A percentile compares a stretch with the other conserved stretches of the same genome.
Conservation (phyloP, 306 rosid species). For the Fagus sylvatica region DNA sequence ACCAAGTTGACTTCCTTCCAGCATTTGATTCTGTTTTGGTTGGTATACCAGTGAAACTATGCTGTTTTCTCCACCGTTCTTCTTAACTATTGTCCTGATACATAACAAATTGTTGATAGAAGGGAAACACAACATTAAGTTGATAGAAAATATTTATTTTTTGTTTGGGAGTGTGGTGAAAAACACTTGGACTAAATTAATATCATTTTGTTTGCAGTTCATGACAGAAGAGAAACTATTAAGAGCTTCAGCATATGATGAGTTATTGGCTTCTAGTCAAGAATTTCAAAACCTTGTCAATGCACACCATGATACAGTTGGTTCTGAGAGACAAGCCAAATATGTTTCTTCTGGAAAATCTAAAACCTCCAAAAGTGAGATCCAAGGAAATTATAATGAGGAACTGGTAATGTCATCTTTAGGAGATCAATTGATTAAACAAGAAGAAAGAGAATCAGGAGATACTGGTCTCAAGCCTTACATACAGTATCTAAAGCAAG, state of each 20-base stretch:
- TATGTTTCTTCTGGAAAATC: slow-evolving; percentile 1
- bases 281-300: slow-evolving; percentile 59
- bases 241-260: slow-evolving; percentile 45
- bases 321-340: slow-evolving; percentile 25
- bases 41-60: not conserved
- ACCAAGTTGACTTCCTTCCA: slow-evolving; percentile 65
- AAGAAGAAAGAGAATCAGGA: slow-evolving; percentile 60
- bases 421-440: slow-evolving; percentile 46
- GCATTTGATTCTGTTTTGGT: slow-evolving; percentile 51
- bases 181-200: slow-evolving; percentile 5
- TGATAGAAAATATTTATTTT: too few species aligned
- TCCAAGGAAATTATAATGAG: slow-evolving; percentile 7
- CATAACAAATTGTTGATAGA: too few species aligned
- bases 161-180: not conserved
- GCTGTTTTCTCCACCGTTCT: not conserved
- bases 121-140: too few species aligned
- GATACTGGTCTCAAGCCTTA: slow-evolving; percentile 54
- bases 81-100: too few species aligned
- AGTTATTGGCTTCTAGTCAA: slow-evolving; percentile 36
- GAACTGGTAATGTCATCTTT: not conserved
- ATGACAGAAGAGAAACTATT: slow-evolving; percentile 47
- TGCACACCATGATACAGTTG: slow-evolving; percentile 47
- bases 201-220: slow-evolving; percentile 31
- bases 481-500: slow-evolving; percentile 50
- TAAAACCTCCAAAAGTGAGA: slow-evolving; percentile 17